phyloP scores from a whole-genome alignment of 257 asterid species.

The Datura wrightii region DNA sequence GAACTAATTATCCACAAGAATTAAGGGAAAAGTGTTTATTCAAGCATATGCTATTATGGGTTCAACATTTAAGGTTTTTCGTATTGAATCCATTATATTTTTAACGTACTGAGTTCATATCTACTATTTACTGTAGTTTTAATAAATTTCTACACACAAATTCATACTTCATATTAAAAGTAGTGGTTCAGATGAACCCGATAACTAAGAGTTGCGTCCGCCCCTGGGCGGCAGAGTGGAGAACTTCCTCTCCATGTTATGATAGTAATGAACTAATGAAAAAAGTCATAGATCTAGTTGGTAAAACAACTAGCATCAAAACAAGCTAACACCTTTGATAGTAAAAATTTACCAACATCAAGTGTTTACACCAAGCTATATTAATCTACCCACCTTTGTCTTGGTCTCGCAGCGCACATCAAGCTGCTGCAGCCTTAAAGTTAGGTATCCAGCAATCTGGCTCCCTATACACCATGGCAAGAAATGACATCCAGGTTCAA shows the following conservation, averaged over 20 bases:
- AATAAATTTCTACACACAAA: not conserved
- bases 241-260: not conserved
- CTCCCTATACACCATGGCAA: constrained; percentile 55
- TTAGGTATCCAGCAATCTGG: constrained; percentile 45
- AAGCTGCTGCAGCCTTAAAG: constrained; percentile 54
- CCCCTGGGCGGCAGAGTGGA: not conserved
- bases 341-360: not conserved
- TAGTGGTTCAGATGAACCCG: not conserved
- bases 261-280: not conserved
- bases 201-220: not conserved
- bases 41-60: not conserved
- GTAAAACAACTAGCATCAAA: not conserved
- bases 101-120: not conserved
- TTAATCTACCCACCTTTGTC: constrained; percentile 42
- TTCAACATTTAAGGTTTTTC: not conserved
- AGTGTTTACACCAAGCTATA: not conserved
- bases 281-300: not conserved
- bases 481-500: constrained; percentile 58
- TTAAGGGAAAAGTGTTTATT: not conserved
- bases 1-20: not conserved
- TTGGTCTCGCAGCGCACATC: constrained; percentile 58
- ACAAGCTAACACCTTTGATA: not conserved
- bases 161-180: not conserved
- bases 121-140: not conserved
- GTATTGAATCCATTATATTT: not conserved